These are phyloP conservation scores for Ogataea nonfermentans DNA, from an alignment of 805 yeast species.

Conservation along the genomic window DNA sequence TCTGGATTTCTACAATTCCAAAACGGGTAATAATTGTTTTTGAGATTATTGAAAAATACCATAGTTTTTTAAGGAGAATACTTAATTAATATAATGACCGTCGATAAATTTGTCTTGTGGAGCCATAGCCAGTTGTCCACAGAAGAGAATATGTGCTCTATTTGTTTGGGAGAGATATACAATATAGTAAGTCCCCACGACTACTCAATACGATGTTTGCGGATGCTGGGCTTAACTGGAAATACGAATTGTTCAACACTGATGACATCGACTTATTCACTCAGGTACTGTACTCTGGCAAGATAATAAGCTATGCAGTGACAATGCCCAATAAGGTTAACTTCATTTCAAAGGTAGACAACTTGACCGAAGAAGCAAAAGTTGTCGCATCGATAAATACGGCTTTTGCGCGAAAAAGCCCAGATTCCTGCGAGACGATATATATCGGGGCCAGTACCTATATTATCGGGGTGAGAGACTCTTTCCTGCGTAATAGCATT, in stretches of 20 bases:
- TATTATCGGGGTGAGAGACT: conserved; percentile 11
- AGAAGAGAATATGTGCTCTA: conserved; percentile 3
- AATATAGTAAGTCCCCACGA: conserved; percentile 11
- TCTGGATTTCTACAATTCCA: too few relatives aligned
- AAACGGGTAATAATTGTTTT: too few relatives aligned
- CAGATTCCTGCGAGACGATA: conserved; percentile 2
- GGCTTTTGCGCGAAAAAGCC: conserved; percentile 7
- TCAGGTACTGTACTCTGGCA: conserved; percentile 2
- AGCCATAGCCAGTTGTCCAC: conserved; percentile 6
- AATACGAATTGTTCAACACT: conserved; percentile 5
- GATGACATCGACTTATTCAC: conserved; percentile 6
- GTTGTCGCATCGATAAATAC: conserved; percentile 13
- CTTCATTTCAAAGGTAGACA: conserved; percentile 6
- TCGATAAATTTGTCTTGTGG: too few relatives aligned
- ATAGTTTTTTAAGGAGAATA: too few relatives aligned
- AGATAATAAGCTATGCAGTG: conserved; percentile 12
- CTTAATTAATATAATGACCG: too few relatives aligned
- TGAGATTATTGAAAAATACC: too few relatives aligned
- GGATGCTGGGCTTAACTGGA: conserved; percentile 8
- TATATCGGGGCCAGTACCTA: conserved; percentile 12
- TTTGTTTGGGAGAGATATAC: conserved; percentile 9
- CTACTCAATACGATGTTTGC: conserved; percentile 7
- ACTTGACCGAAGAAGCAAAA: conserved; percentile 9
- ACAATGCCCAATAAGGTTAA: conserved; percentile 14
- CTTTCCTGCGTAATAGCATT: conserved; percentile 6